Conservation (phyloP, 257 asterid genomes). For the Cynanchum wilfordii region DNA sequence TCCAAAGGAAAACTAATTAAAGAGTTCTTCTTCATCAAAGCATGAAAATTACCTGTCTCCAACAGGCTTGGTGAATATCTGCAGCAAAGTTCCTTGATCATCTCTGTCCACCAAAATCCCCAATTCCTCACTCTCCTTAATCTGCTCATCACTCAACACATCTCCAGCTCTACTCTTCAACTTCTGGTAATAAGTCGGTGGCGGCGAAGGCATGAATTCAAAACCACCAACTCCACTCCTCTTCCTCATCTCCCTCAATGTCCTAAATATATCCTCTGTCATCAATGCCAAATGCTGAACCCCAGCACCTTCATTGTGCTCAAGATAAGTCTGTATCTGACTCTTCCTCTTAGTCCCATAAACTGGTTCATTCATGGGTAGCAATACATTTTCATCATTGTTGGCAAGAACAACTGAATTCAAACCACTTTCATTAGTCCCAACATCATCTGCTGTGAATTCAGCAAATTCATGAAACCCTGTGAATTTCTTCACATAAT, state of each 20-base stretch:
- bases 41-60: constrained; percentile 99
- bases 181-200: constrained; percentile 69
- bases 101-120: constrained; percentile 93
- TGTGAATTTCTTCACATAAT: constrained; percentile 56
- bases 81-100: constrained; percentile 96
- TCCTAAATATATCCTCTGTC: constrained; percentile 68
- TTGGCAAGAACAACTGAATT: constrained; percentile 82
- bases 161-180: constrained; percentile 70
- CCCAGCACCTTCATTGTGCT: constrained; percentile 94
- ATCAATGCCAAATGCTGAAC: constrained; percentile 86
- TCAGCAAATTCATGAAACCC: constrained; percentile 96
- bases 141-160: constrained; percentile 66
- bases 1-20: too few relatives aligned
- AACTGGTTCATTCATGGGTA: constrained; percentile 85
- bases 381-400: constrained; percentile 63
- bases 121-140: constrained; percentile 79
- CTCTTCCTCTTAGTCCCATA: constrained; percentile 88
- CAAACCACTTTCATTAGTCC: constrained; percentile 83
- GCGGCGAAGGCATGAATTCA: constrained; percentile 92
- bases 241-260: constrained; percentile 83
- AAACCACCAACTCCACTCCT: constrained; percentile 85
- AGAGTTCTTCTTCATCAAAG: too few relatives aligned
- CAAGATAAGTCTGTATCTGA: constrained; percentile 93
- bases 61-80: constrained; percentile 91
- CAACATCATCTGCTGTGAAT: constrained; percentile 77